Evolutionary conservation across 2,329 filamentous ascomycete species (phyloP), one percentile per base, ranked within the genome.

Genomic region (Ustilaginoidea virens): DNA sequence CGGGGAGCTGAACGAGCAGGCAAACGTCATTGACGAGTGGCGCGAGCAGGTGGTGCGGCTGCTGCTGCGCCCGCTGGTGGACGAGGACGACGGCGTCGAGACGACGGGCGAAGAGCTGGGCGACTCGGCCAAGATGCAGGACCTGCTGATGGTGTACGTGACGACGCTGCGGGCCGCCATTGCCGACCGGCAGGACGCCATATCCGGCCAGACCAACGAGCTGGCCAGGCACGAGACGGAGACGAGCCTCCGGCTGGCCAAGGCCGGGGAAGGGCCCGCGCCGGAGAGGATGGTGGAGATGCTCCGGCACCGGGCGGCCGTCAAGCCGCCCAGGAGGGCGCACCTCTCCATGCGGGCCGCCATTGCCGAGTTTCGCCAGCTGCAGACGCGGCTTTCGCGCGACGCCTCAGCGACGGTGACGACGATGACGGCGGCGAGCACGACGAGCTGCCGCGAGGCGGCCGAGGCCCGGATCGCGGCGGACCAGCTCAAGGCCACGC

Each of bases 61-160:
- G 13, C 61, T 94, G 7, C 55, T 80, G 8, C 66, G 74, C 35
- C 73, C 81, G 0, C 62, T 96, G 2, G 72, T 96, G 12, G 90
- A 96, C 40, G 74, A 90, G 44, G 83, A 92, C 23, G 72, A 73
- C 1, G 60, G 60, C 11, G 53, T 66, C 7, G 82, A 92, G 33
- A 67, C 74, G 3, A 87, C 83, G 8, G 90, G 90, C 15, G 78
- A 94, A 34, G 90, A 96, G 48, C 90, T 93, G 37, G 80, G 83
- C 39, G 71, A 80, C 18, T 92, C 87, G 0, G 82, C 85, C 0
- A 81, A 81, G 48, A 68, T 77, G 25, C 87, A 96, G 52, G 87
- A 94, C 36, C 74, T 92, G 46, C 69, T 94, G 23, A 81, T 87
- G 52, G 80, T 80, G 5, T 92, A 92, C 44, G 78, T 92, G 33